Conservation (phyloP, 352 stramenopile genomes). For the Hyphochytrium catenoides region DNA sequence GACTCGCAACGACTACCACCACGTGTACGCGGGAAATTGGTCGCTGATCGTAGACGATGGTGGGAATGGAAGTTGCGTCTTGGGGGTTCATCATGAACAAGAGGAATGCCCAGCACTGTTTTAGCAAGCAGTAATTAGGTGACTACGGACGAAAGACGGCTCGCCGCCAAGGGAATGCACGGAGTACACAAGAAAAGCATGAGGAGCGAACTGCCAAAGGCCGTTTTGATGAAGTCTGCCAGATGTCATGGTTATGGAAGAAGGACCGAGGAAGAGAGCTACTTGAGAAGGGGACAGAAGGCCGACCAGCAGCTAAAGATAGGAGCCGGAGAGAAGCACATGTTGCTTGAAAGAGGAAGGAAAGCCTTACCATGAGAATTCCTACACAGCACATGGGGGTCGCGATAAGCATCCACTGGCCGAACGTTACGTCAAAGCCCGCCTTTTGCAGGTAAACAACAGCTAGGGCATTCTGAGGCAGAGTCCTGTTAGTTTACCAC, state of each 20-base stretch:
- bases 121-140: too few relatives aligned
- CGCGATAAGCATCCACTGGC: slow-evolving; percentile 64
- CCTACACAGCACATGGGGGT: slow-evolving; percentile 61
- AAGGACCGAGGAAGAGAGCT: slow-evolving; percentile 2
- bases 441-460: slow-evolving; percentile 61
- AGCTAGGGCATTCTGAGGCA: slow-evolving; percentile 31
- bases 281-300: neutral
- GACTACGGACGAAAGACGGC: too few relatives aligned
- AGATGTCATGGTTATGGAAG: too few relatives aligned
- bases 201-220: too few relatives aligned
- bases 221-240: too few relatives aligned
- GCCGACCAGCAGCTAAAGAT: neutral
- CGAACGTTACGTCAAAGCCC: slow-evolving; percentile 62
- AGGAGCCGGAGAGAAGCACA: slow-evolving; percentile 1
- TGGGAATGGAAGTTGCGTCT: slow-evolving; percentile 65
- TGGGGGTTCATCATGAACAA: slow-evolving; percentile 54
- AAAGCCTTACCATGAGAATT: slow-evolving; percentile 44
- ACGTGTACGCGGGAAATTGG: slow-evolving; percentile 64
- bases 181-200: too few relatives aligned
- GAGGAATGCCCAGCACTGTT: slow-evolving; percentile 62
- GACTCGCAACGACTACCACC: slow-evolving; percentile 58
- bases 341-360: neutral
- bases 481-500: too few relatives aligned
- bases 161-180: too few relatives aligned
- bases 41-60: slow-evolving; percentile 74